Conservation (phyloP, 1,284 basidiomycete genomes). For the Heliocybe sulcata region DNA sequence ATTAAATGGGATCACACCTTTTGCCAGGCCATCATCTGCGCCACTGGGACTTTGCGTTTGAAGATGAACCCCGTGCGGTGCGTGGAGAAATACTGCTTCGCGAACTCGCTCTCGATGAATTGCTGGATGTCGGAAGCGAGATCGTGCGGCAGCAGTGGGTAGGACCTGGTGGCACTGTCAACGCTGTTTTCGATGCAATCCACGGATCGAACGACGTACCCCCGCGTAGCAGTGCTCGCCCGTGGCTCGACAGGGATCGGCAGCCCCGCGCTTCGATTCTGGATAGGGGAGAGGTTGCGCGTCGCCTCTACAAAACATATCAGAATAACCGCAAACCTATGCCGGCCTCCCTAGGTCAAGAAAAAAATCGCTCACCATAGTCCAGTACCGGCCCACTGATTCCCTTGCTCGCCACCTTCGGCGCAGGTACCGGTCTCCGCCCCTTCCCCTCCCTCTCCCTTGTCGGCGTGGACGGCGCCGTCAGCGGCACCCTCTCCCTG, state of each 20-base stretch:
- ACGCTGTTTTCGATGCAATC: no score
- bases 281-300: constrained; percentile 63
- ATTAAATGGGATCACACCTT: constrained; percentile 38
- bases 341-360: neutral
- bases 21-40: constrained; percentile 87
- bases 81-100: constrained; percentile 83
- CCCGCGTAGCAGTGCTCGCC: neutral
- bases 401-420: constrained; percentile 41
- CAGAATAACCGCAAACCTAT: neutral
- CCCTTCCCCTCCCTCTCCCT: constrained; percentile 3
- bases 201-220: neutral
- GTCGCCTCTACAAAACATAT: constrained; percentile 47
- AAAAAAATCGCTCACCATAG: constrained; percentile 35
- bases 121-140: constrained; percentile 78
- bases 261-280: constrained; percentile 49
- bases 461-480: neutral
- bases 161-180: constrained; percentile 46
- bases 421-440: constrained; percentile 11
- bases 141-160: constrained; percentile 68
- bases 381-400: constrained; percentile 64
- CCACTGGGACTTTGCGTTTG: constrained; percentile 69
- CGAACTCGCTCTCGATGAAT: constrained; percentile 80
- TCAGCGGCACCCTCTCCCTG: constrained; percentile 2
- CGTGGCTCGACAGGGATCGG: constrained; percentile 59
- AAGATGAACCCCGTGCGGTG: constrained; percentile 82